These are phyloP conservation scores for Rhynchospora breviuscula DNA, from an alignment of 176 grass and related monocot species.

Conservation along the genomic window DNA sequence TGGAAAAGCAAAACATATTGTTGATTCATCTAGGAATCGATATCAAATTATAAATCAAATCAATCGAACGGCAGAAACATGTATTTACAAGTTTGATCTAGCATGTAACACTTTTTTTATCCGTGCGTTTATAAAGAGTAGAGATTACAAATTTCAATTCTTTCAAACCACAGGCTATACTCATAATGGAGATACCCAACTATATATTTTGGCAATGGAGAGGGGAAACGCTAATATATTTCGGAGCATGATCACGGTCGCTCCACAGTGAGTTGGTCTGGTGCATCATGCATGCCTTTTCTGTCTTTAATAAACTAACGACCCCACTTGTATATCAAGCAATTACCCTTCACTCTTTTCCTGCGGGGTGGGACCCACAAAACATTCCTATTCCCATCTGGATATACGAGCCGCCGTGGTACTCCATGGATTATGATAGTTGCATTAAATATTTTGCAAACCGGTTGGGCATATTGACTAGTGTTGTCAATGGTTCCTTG, in stretches of 20 bases:
- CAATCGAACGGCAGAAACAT: too few species aligned
- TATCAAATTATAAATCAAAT: too few species aligned
- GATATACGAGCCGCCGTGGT: conserved; percentile 4
- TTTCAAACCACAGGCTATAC: too few species aligned
- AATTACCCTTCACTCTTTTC: conserved; percentile 11
- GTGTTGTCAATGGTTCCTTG: not conserved
- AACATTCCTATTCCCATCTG: conserved; percentile 8
- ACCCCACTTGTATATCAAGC: conserved; percentile 4
- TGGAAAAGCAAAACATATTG: too few species aligned
- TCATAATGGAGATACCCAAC: not conserved
- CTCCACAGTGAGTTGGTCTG: conserved; percentile 1
- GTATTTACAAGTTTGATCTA: too few species aligned
- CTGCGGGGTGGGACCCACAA: not conserved
- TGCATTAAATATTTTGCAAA: not conserved
- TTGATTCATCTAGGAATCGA: too few species aligned
- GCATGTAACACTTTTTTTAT: too few species aligned
- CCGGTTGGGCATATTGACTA: not conserved
- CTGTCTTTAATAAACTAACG: conserved; percentile 16
- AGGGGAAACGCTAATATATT: not conserved
- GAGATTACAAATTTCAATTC: too few species aligned
- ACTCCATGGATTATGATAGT: not conserved
- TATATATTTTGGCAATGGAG: not conserved
- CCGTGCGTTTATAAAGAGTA: too few species aligned
- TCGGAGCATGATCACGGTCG: not conserved
- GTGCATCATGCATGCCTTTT: not conserved